Percentiles rank a stretch among this genome's conserved stretches.
Conservation (phyloP, 202 grass and related monocot genomes). For the Schoenoplectus tabernaemontani region DNA sequence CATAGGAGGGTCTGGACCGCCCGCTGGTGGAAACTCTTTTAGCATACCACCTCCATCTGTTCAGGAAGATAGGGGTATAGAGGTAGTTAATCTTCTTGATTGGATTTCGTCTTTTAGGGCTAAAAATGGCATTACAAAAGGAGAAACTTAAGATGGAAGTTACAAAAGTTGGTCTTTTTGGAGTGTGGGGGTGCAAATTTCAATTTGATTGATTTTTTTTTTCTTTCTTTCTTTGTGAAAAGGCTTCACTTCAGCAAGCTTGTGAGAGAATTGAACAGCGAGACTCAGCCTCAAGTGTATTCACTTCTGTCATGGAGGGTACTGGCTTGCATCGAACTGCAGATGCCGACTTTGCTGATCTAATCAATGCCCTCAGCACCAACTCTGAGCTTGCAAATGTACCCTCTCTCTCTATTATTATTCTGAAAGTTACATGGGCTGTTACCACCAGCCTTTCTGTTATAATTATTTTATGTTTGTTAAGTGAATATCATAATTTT, state of each 20-base stretch:
- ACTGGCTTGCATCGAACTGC: slow-evolving; percentile 33
- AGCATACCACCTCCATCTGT: slow-evolving; percentile 10
- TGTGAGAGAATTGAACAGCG: slow-evolving; percentile 44
- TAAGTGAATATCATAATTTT: neutral
- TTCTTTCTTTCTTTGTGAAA: neutral
- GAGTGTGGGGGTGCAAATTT: neutral
- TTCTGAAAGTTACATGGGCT: neutral
- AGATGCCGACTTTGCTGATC: slow-evolving; percentile 32
- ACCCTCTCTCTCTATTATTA: slow-evolving; percentile 18
- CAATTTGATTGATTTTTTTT: neutral
- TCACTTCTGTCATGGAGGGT: slow-evolving; percentile 57
- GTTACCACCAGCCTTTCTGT: neutral
- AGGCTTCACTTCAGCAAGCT: slow-evolving; percentile 44
- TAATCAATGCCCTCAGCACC: slow-evolving; percentile 47
- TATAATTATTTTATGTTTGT: neutral
- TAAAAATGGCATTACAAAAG: neutral
- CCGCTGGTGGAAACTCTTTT: neutral
- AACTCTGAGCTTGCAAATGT: slow-evolving; percentile 61
- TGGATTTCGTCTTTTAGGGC: no score
- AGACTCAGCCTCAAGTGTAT: slow-evolving; percentile 53
- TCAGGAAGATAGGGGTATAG: neutral
- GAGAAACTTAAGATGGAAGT: neutral
- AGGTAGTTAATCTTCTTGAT: slow-evolving; percentile 25
- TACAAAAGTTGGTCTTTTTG: neutral
- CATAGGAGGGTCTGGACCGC: slow-evolving; percentile 8